Evolutionary conservation across 2,329 filamentous ascomycete species (phyloP), one percentile per base, ranked within the genome.

Genomic region (Scopulariopsis brevicaulis): DNA sequence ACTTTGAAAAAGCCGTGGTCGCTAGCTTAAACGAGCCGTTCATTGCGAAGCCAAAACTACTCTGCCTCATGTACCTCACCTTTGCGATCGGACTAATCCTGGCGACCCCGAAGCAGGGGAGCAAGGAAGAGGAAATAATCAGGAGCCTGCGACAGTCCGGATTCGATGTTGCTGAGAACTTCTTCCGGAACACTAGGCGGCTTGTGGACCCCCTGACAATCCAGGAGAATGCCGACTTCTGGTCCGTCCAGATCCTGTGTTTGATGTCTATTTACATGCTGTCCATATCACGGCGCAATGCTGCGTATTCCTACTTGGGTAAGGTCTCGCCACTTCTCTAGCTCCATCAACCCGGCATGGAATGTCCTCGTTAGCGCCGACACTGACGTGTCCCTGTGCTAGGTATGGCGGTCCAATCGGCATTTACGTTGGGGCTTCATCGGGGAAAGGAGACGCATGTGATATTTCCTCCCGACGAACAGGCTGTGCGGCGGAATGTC

Each of bases 251-350:
- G 64, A 82, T 82, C 2, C 70, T 86, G 51, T 69, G 81, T 0
- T 69, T 88, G 40, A 86, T 87, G 79, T 76, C 83, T 0, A 68
- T 86, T 2, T 88, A 86, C 64, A 82, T 80, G 77, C 69, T 87
- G 18, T 74, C 78, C 2, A 75, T 82, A 15, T 83, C 82, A 1
- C 84, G 80, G 66, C 74, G 82, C 18, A 86, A 86, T 62, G 78
- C 81, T 5, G 81, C 85, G 0, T 85, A 84, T 68, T 75, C 77
- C 18, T 82, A 85, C 59, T 75, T 81, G 54, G 83, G 84, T 78
- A 70, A 68, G 72, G 14, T 20, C 20, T 22, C 20, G 4, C 46
- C 18, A 6, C 20, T 20, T 50, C 22, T 20, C 20, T 24, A 22
- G 20, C 20, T n/a, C 46, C 20, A 8, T 54, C 4, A 24, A 18